A percentile compares a stretch with the other conserved stretches of the same genome.
phyloP scores from a whole-genome alignment of 768 basidiomycete genomes.

The Boletus eberwhitei region DNA sequence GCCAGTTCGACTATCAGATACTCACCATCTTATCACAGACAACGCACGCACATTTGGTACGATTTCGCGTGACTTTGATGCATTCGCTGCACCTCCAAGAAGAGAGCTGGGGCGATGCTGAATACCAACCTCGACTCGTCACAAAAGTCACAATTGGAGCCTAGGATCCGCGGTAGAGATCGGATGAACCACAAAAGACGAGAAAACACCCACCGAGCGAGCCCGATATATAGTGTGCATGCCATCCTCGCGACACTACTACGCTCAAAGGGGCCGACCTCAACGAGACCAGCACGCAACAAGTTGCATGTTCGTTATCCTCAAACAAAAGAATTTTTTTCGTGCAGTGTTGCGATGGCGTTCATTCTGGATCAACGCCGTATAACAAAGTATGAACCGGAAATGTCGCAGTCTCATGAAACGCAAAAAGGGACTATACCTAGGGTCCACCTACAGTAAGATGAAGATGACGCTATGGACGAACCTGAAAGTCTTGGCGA shows the following conservation, averaged over 20 bases:
- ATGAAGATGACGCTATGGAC: neutral
- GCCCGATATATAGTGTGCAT: neutral
- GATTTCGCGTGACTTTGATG: neutral
- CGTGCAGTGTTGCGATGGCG: neutral
- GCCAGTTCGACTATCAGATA: constrained; percentile 27
- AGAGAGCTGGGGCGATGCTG: neutral
- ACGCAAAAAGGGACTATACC: neutral
- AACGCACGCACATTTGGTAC: neutral
- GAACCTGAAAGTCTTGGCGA: neutral
- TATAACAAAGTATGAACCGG: constrained; percentile 19
- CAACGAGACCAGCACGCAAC: neutral
- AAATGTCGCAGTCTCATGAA: neutral
- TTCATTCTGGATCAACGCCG: constrained; percentile 17
- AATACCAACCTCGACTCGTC: constrained; percentile 20
- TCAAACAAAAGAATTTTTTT: constrained; percentile 1
- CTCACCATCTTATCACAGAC: constrained; percentile 7
- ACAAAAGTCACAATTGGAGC: constrained; percentile 22
- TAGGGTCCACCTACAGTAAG: neutral
- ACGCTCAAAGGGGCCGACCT: too few relatives aligned
- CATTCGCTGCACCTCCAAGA: neutral
- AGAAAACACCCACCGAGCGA: neutral
- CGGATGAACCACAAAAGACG: neutral
- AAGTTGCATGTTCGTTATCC: neutral
- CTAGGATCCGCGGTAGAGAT: constrained; percentile 25
- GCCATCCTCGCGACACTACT: neutral